Conservation (phyloP, 2,329 filamentous ascomycete species). For the Nemania sp. region DNA sequence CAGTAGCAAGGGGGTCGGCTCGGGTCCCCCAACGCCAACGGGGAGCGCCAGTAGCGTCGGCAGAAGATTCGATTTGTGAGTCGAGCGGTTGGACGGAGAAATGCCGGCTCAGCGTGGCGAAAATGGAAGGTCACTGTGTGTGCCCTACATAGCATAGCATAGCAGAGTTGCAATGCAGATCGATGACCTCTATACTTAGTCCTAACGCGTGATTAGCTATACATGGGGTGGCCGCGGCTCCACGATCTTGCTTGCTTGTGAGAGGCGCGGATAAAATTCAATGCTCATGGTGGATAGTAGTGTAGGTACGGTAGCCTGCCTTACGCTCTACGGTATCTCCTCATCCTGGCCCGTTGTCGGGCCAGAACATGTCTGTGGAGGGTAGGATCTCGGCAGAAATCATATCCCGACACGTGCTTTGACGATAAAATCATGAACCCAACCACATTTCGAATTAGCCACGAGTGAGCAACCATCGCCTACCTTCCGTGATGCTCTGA, state of each 20-base stretch:
- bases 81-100: constrained; percentile 19
- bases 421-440: too few relatives aligned
- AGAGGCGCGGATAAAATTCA: constrained; percentile 4
- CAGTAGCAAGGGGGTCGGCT: neutral
- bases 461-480: too few relatives aligned
- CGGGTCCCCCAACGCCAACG: neutral
- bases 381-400: neutral
- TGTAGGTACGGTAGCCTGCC: too few relatives aligned
- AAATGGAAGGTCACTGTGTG: constrained; percentile 15
- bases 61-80: neutral
- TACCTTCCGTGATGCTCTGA: too few relatives aligned
- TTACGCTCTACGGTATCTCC: neutral
- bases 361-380: neutral
- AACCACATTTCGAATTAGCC: too few relatives aligned
- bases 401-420: too few relatives aligned
- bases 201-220: too few relatives aligned
- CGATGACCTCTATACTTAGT: too few relatives aligned
- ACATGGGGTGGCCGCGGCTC: neutral
- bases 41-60: neutral
- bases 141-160: too few relatives aligned
- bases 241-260: neutral
- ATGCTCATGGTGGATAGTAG: too few relatives aligned
- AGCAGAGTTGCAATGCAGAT: neutral
- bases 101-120: constrained; percentile 2
- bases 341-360: neutral